Evolutionary conservation across 2,329 filamentous ascomycete genomes (phyloP).

Genomic region (Simplicillium aogashimaense): DNA sequence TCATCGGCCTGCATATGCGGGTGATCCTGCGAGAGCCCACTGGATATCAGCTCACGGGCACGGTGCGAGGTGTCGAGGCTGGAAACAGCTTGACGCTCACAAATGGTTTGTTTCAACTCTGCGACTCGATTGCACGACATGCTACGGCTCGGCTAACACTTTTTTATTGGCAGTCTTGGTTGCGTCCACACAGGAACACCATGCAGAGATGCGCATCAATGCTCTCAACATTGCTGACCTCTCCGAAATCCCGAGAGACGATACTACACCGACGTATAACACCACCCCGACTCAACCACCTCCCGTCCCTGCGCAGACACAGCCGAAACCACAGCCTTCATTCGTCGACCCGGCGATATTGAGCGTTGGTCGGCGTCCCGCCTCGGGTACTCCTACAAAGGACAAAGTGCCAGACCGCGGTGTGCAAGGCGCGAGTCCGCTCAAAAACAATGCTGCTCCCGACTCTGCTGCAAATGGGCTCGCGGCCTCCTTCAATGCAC

Average conservation of each 20-base stretch:
- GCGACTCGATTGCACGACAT: not conserved
- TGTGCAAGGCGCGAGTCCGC: not conserved
- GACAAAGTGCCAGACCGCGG: not conserved
- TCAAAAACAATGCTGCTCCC: constrained; percentile 3
- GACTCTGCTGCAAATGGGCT: too few species aligned
- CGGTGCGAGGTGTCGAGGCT: constrained; percentile 57
- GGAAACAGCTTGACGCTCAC: constrained; percentile 60
- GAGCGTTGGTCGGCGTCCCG: constrained; percentile 46
- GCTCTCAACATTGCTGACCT: constrained; percentile 35
- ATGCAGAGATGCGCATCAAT: constrained; percentile 32
- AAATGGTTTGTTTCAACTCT: constrained; percentile 46
- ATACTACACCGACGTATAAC: constrained; percentile 16
- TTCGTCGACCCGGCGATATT: constrained; percentile 81
- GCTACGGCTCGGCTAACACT: not conserved
- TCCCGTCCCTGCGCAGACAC: constrained; percentile 17
- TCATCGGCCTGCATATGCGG: constrained; percentile 67
- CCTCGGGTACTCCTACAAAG: constrained; percentile 14
- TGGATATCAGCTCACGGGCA: constrained; percentile 56
- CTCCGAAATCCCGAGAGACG: constrained; percentile 24
- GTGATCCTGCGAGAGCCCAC: constrained; percentile 61
- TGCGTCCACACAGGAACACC: constrained; percentile 30
- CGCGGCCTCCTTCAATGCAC: constrained; percentile 8
- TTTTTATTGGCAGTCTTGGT: constrained; percentile 24
- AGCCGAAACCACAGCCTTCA: constrained; percentile 22
- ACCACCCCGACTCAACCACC: constrained; percentile 14